Evolutionary conservation across 139 green algal species (phyloP).

Genomic region (Axilococcus clingmanii): DNA sequence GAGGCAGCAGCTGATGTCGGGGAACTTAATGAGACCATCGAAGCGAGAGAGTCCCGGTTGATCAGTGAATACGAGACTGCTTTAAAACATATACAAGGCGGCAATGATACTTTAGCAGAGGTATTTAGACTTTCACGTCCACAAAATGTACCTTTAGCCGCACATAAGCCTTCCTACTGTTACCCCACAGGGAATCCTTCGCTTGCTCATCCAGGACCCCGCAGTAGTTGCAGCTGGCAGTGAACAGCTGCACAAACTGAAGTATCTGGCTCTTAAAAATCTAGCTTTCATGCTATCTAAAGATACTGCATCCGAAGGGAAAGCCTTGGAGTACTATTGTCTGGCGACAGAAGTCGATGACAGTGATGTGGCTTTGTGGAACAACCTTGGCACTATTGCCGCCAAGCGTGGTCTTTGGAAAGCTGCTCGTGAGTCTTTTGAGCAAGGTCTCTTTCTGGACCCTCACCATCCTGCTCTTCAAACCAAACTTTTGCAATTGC

Average conservation of each 20-base stretch:
- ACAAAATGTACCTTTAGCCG: conserved; percentile 2
- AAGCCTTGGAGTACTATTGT: conserved; percentile 11
- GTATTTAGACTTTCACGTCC: conserved; percentile 3
- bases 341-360: conserved; percentile 1
- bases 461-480: conserved; percentile 12
- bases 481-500: conserved; percentile 18
- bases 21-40: conserved; percentile 1
- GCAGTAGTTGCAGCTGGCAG: conserved; percentile 7
- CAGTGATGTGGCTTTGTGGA: conserved; percentile 14
- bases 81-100: background rate
- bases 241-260: conserved; percentile 20
- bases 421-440: conserved; percentile 7
- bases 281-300: conserved; percentile 9
- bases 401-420: conserved; percentile 10
- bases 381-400: conserved; percentile 15
- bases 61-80: conserved; percentile 11
- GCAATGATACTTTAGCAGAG: conserved; percentile 3
- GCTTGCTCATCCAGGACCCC: conserved; percentile 6
- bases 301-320: background rate
- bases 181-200: conserved; percentile 4
- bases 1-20: background rate
- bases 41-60: conserved; percentile 10
- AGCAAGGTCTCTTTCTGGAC: conserved; percentile 10
- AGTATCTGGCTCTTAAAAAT: conserved; percentile 16
- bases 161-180: background rate